Conservation (phyloP, 192 early-diverging fungal genomes). For the Mortierella antarctica region DNA sequence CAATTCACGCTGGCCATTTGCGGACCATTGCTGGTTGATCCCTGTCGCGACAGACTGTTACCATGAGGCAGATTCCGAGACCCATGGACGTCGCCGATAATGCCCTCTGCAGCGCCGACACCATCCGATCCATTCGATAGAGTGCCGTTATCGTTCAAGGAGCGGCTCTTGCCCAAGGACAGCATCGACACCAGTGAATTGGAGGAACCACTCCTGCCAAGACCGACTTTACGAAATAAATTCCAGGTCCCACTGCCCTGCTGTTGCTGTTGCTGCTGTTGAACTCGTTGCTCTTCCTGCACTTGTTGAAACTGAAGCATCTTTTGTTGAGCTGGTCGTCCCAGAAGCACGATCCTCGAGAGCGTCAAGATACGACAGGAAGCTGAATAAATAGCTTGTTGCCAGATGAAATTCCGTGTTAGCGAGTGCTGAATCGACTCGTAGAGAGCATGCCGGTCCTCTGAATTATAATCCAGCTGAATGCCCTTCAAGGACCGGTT, state of each 20-base stretch:
- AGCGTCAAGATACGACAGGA: slow-evolving; percentile 45
- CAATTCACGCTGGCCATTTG: too few relatives aligned
- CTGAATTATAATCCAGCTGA: slow-evolving; percentile 59
- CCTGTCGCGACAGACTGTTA: background rate
- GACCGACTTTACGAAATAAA: slow-evolving; percentile 1
- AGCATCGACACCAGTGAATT: background rate
- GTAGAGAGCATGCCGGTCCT: slow-evolving; percentile 49
- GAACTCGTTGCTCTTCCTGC: background rate
- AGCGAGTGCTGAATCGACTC: slow-evolving; percentile 56
- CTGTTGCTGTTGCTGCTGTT: slow-evolving; percentile 1
- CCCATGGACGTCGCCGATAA: background rate
- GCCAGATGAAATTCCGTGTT: slow-evolving; percentile 55
- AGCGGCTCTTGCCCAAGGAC: background rate
- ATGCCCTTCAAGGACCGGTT: slow-evolving; percentile 57
- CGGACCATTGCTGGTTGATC: background rate
- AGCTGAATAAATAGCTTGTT: slow-evolving; percentile 39
- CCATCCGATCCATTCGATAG: background rate
- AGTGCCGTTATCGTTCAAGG: background rate
- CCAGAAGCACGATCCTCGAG: slow-evolving; percentile 53
- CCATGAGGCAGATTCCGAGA: slow-evolving; percentile 9
- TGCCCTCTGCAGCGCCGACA: background rate
- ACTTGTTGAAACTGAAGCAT: slow-evolving; percentile 8
- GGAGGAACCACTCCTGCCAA: background rate
- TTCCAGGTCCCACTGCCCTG: slow-evolving; percentile 12
- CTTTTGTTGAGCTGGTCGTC: slow-evolving; percentile 12